Base-by-base conservation (phyloP, 805 yeast genomes). In the Candida dajiaensis region DNA sequence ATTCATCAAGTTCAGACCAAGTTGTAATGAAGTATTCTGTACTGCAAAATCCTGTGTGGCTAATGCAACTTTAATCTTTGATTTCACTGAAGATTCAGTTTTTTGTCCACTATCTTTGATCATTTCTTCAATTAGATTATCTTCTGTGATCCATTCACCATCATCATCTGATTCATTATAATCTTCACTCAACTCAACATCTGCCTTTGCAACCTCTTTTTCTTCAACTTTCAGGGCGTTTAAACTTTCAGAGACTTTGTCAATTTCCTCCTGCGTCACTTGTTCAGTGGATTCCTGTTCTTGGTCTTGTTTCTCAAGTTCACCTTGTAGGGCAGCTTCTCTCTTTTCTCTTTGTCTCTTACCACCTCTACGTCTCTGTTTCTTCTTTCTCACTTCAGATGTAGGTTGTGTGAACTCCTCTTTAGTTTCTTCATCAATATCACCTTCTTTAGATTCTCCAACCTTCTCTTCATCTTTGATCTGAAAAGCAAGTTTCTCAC, bases 41-140 rank as follows among this genome's bases (percentile, higher is more conserved):
- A 92, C 88, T 2, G 99, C 98, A 69, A 92, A 94, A 78, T 94
- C 99, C 23, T 96, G 96, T 0, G 97, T 85, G 0, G 96, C 83
- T 42, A 94, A 68, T 3, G 97, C 99, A 18, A 84, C 94, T 52
- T 81, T 77, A 48, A 83, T 74, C n/a, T 68, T 55, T 11, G 67
- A 58, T 6, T 53, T 61, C 3, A 57, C 48, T 4, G 55, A 49
- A 6, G 62, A 62, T 29, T 65, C 75, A 41, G 79, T 71, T 48
- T 77, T 75, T 58, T 83, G 89, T 37, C 84, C 78, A 57, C 72
- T 77, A 57, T 88, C 92, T 60, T 81, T 83, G 36, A 81, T 63
- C 61, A 87, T 74, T 44, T 79, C 80, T 55, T 84, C 88, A 37
- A 77, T 71, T 28, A 94, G 66, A 57, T 89, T 94, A 3, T 86